phyloP scores from a whole-genome alignment of 768 basidiomycete genomes.

The Lentinula guzmanii region DNA sequence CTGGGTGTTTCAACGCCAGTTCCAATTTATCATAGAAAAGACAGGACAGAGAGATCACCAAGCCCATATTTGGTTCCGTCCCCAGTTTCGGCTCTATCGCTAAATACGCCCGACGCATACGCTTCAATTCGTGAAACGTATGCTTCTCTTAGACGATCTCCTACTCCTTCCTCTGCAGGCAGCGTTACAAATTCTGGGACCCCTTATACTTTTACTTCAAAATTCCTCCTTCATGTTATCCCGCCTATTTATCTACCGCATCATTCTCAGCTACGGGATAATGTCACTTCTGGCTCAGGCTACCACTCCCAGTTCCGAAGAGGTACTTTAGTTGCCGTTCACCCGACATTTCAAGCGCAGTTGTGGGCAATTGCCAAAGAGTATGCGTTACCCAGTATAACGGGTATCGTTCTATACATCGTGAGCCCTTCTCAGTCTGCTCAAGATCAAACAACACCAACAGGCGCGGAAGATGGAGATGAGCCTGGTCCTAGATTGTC shows the following conservation, averaged over 20 bases:
- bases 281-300: conserved; percentile 58
- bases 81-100: not conserved
- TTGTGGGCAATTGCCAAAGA: conserved; percentile 86
- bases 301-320: conserved; percentile 76
- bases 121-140: conserved; percentile 4
- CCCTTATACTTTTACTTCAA: conserved; percentile 44
- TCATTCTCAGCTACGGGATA: conserved; percentile 42
- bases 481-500: conserved; percentile 78
- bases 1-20: conserved; percentile 75
- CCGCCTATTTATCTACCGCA: conserved; percentile 66
- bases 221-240: conserved; percentile 77
- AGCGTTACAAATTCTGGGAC: conserved; percentile 17
- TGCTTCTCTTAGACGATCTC: conserved; percentile 35
- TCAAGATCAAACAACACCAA: conserved; percentile 12
- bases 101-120: conserved; percentile 3
- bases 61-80: conserved; percentile 4
- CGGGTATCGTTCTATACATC: conserved; percentile 81
- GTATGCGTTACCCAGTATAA: conserved; percentile 84
- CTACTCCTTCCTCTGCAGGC: conserved; percentile 42
- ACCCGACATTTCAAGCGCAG: conserved; percentile 79
- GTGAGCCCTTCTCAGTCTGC: conserved; percentile 21
- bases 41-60: not conserved
- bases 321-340: conserved; percentile 82
- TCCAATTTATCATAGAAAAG: conserved; percentile 33
- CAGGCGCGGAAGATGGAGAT: conserved; percentile 23